A percentile compares a stretch with the other conserved stretches of the same genome.
These are phyloP conservation scores for Tanacetum coccineum DNA, from an alignment of 129 eudicot species.

Conservation along the genomic window DNA sequence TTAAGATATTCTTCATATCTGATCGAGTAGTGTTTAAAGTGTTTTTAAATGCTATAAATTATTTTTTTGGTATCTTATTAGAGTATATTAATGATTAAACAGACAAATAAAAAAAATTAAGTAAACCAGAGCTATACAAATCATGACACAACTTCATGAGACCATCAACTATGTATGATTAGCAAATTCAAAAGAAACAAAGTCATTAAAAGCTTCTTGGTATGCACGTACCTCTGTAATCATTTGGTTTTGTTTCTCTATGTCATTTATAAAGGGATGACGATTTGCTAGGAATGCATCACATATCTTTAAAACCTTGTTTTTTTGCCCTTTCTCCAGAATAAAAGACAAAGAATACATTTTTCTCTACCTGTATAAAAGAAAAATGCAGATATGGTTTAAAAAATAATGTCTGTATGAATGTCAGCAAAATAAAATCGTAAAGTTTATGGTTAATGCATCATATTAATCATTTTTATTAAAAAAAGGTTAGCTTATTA, in stretches of 20 bases:
- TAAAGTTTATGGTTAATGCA: too few relatives aligned
- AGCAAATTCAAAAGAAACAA: background rate
- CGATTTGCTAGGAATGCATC: conserved; percentile 97
- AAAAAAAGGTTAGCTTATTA: too few relatives aligned
- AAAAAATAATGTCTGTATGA: background rate
- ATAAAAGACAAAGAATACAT: conserved; percentile 71
- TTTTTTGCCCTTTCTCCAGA: conserved; percentile 89
- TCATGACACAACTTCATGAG: conserved; percentile 4
- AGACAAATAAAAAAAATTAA: conserved; percentile 4
- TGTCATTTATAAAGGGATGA: conserved; percentile 73
- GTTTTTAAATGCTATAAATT: too few relatives aligned
- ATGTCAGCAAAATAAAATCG: conserved; percentile 4
- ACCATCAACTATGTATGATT: conserved; percentile 3
- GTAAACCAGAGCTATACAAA: conserved; percentile 10
- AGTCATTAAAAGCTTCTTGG: conserved; percentile 18
- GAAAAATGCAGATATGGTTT: conserved; percentile 13
- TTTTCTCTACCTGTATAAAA: conserved; percentile 63
- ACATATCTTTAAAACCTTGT: conserved; percentile 80
- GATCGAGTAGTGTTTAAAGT: too few relatives aligned
- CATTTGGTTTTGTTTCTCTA: conserved; percentile 61
- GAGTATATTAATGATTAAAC: conserved; percentile 4
- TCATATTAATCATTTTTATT: too few relatives aligned
- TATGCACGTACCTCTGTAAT: conserved; percentile 53
- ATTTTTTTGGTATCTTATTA: background rate
- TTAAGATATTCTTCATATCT: too few relatives aligned